Percentiles rank a stretch among this genome's conserved stretches.
These are phyloP conservation scores for Aspergillus sp. DNA, from an alignment of 2,329 filamentous ascomycete species.

Conservation along the genomic window DNA sequence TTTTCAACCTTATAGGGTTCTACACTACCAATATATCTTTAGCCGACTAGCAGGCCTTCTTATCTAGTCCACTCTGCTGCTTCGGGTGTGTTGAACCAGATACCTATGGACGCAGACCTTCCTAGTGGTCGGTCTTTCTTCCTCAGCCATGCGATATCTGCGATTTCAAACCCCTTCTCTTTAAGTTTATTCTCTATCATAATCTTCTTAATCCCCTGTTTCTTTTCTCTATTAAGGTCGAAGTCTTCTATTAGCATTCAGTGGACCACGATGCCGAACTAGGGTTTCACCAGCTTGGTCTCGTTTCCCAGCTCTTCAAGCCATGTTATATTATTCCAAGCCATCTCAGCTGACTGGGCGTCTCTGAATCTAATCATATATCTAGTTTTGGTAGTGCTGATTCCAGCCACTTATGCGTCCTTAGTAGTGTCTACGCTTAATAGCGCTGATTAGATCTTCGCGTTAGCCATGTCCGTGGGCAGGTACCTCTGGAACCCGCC, in stretches of 20 bases:
- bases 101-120: too few species aligned
- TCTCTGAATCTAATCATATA: conserved; percentile 32
- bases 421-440: background rate
- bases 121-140: too few species aligned
- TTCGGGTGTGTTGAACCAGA: too few species aligned
- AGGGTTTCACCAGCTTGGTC: conserved; percentile 27
- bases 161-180: too few species aligned
- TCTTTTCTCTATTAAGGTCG: background rate
- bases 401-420: conserved; percentile 25
- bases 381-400: conserved; percentile 26
- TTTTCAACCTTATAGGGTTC: too few species aligned
- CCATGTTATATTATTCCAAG: conserved; percentile 28
- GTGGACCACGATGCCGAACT: conserved; percentile 25
- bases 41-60: too few species aligned
- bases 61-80: too few species aligned
- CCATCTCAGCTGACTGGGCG: conserved; percentile 20
- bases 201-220: conserved; percentile 23
- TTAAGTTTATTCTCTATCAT: conserved; percentile 24
- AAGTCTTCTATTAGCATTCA: conserved; percentile 27
- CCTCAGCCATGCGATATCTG: too few species aligned
- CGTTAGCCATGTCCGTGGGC: background rate
- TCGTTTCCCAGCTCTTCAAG: conserved; percentile 25
- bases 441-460: background rate
- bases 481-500: background rate
- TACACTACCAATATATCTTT: too few species aligned